phyloP scores from a whole-genome alignment of 805 yeast genomes.

The Kuraishia piskuri region DNA sequence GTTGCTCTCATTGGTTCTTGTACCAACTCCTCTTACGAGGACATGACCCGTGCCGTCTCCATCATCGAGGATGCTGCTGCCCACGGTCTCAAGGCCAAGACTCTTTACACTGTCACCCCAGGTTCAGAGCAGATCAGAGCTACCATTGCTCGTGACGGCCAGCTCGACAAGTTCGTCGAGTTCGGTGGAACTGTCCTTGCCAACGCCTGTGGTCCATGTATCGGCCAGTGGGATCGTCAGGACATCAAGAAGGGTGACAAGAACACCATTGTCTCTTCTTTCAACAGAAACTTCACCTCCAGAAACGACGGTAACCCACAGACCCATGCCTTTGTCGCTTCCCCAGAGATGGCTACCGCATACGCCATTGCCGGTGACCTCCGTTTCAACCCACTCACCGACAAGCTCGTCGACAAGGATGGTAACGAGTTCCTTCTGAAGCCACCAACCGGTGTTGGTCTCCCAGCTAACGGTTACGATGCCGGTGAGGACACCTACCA shows the following conservation, averaged over 20 bases:
- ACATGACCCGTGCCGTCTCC: conserved; percentile 94
- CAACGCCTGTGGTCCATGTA: conserved; percentile 99
- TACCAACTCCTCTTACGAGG: conserved; percentile 97
- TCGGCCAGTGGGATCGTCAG: conserved; percentile 97
- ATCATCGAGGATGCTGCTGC: conserved; percentile 84
- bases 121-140: conserved; percentile 99
- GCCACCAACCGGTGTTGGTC: conserved; percentile 78
- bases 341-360: conserved; percentile 96
- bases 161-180: conserved; percentile 77
- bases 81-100: conserved; percentile 87
- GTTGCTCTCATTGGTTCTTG: conserved; percentile 98
- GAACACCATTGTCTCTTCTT: conserved; percentile 92
- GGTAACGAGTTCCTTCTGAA: conserved; percentile 72
- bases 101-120: conserved; percentile 90
- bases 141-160: conserved; percentile 94
- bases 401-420: conserved; percentile 59
- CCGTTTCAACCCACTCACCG: conserved; percentile 86
- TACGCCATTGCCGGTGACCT: conserved; percentile 93
- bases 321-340: conserved; percentile 96
- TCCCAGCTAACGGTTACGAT: conserved; percentile 66
- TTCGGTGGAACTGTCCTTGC: conserved; percentile 94
- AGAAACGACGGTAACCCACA: conserved; percentile 98
- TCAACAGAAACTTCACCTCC: conserved; percentile 95
- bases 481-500: conserved; percentile 79
- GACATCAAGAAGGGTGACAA: conserved; percentile 56